Percentiles rank a stretch among this genome's conserved stretches.
These are phyloP conservation scores for Trebouxiophyceae sp. DNA, from an alignment of 163 green algal genomes.

Conservation along the genomic window DNA sequence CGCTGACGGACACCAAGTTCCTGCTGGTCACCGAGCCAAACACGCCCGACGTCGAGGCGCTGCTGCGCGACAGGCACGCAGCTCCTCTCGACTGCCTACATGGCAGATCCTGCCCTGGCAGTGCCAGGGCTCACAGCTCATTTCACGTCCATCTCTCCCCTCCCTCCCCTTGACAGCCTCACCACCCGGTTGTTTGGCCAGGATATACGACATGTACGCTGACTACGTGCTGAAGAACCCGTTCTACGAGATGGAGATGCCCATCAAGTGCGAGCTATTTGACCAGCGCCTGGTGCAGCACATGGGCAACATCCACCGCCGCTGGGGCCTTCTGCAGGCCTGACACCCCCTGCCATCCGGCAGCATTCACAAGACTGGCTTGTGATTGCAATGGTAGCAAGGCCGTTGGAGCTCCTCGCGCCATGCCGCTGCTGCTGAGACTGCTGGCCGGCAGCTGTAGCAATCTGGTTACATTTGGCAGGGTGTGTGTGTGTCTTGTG, in stretches of 20 bases:
- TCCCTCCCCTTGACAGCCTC: neutral
- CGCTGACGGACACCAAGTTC: conserved; percentile 89
- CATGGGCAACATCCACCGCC: conserved; percentile 21
- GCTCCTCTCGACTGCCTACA: neutral
- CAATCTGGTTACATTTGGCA: too few species aligned
- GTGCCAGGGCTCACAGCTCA: neutral
- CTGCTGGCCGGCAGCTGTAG: too few species aligned
- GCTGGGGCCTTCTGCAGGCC: conserved; percentile 23
- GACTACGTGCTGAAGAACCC: conserved; percentile 98
- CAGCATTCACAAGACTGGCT: too few species aligned
- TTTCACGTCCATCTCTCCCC: conserved; percentile 37
- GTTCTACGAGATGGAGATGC: conserved; percentile 96
- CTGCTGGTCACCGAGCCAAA: conserved; percentile 74
- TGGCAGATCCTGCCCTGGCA: neutral
- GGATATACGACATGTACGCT: conserved; percentile 88
- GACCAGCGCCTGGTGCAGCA: conserved; percentile 45
- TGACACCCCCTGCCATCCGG: too few species aligned
- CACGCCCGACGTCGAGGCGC: conserved; percentile 49
- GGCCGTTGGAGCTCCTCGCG: too few species aligned
- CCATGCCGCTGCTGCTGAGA: too few species aligned
- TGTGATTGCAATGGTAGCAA: too few species aligned
- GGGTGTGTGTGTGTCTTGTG: too few species aligned
- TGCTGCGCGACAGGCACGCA: conserved; percentile 57
- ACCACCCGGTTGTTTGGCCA: conserved; percentile 17
- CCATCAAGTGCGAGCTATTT: conserved; percentile 91